Evolutionary conservation across 1,139 yeast species (phyloP).

Genomic region (Geotrichum fermentans): DNA sequence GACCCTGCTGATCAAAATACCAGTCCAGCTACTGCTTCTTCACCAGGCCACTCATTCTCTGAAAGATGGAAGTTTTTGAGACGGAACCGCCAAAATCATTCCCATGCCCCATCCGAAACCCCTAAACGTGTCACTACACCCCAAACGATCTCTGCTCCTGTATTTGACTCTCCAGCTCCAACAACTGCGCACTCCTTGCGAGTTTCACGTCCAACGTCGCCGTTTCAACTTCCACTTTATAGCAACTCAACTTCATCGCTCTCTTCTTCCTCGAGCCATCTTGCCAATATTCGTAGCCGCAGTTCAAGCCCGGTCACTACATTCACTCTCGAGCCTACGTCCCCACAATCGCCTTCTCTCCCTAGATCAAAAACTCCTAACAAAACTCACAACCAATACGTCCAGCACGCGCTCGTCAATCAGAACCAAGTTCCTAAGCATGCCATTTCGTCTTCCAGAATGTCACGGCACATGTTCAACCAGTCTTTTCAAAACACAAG

Average conservation of each 20-base stretch:
- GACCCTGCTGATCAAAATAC: not conserved
- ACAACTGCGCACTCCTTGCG: not conserved
- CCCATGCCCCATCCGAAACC: too few relatives aligned
- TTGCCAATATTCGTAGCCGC: not conserved
- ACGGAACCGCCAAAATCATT: too few relatives aligned
- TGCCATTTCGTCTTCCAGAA: constrained; percentile 7
- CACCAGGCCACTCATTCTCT: too few relatives aligned
- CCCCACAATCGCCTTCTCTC: not conserved
- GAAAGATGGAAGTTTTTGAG: too few relatives aligned
- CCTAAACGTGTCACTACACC: too few relatives aligned
- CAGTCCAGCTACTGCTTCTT: too few relatives aligned
- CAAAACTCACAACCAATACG: not conserved
- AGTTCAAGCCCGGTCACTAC: not conserved
- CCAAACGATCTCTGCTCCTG: too few relatives aligned
- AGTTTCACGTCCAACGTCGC: not conserved
- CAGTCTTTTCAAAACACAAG: not conserved
- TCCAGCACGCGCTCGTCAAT: not conserved
- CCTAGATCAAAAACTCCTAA: not conserved
- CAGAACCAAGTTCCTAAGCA: constrained; percentile 9
- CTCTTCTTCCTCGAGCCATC: not conserved
- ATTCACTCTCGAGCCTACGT: not conserved
- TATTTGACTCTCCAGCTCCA: not conserved
- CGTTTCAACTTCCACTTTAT: not conserved
- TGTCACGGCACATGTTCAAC: constrained; percentile 2
- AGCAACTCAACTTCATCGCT: constrained; percentile 1